Conservation (phyloP, 2,329 filamentous ascomycete species). For the Fusarium sp. region DNA sequence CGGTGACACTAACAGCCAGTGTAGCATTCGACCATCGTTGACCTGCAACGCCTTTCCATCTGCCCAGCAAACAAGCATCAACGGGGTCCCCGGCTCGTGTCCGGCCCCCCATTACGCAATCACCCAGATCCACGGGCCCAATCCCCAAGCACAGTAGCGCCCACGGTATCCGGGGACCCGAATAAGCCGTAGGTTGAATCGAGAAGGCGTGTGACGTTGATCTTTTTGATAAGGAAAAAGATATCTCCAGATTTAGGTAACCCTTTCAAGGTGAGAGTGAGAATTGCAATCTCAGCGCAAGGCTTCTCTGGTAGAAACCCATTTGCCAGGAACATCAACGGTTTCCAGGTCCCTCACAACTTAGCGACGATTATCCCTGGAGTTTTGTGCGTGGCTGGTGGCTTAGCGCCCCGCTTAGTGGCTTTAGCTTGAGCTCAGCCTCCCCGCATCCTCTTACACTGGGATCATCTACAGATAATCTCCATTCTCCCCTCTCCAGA, state of each 20-base stretch:
- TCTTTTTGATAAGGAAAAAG: not conserved
- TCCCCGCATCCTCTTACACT: slow-evolving; percentile 24
- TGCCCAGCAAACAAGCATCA: slow-evolving; percentile 29
- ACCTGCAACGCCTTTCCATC: slow-evolving; percentile 1
- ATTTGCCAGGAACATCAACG: too few relatives aligned
- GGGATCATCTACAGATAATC: not conserved
- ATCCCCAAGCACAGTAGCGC: slow-evolving; percentile 1
- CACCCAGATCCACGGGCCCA: slow-evolving; percentile 24
- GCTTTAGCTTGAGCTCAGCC: slow-evolving; percentile 30
- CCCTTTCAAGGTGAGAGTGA: too few relatives aligned
- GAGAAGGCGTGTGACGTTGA: not conserved
- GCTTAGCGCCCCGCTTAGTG: slow-evolving; percentile 25
- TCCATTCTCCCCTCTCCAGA: too few relatives aligned
- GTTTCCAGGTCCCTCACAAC: not conserved
- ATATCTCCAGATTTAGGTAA: too few relatives aligned
- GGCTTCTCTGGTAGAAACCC: too few relatives aligned
- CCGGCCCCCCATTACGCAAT: slow-evolving; percentile 31
- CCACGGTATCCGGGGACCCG: slow-evolving; percentile 10
- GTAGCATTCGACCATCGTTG: slow-evolving; percentile 8
- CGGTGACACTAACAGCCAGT: slow-evolving; percentile 16
- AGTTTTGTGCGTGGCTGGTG: slow-evolving; percentile 36
- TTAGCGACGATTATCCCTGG: not conserved
- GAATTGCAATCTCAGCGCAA: too few relatives aligned
- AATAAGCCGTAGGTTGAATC: not conserved
- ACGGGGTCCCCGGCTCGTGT: slow-evolving; percentile 26